Conservation (phyloP, 805 yeast genomes). For the Limtongozyma cylindracea region DNA sequence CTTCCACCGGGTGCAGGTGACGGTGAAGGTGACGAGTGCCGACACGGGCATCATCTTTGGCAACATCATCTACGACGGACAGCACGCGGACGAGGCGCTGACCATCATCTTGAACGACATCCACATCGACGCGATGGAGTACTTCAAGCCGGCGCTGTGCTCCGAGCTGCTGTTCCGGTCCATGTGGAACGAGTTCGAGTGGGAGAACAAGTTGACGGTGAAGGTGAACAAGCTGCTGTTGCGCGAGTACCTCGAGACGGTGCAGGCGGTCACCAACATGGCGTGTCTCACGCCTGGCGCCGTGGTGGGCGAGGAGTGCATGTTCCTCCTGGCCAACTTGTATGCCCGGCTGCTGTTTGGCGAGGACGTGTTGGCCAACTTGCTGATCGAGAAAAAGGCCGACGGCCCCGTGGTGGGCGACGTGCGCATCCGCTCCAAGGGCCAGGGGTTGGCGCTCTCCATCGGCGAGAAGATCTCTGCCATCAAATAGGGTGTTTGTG, state of each 20-base stretch:
- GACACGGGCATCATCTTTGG: slow-evolving; percentile 98
- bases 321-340: slow-evolving; percentile 80
- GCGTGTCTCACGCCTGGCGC: slow-evolving; percentile 82
- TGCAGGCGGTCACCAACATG: slow-evolving; percentile 79
- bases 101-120: slow-evolving; percentile 86
- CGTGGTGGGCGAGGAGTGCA: slow-evolving; percentile 70
- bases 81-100: slow-evolving; percentile 69
- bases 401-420: slow-evolving; percentile 72
- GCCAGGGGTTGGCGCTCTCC: slow-evolving; percentile 89
- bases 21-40: slow-evolving; percentile 86
- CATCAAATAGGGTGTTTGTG: slow-evolving; percentile 8
- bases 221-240: slow-evolving; percentile 41
- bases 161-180: slow-evolving; percentile 75
- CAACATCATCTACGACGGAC: slow-evolving; percentile 90
- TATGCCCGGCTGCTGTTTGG: slow-evolving; percentile 88
- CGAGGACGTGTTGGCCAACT: slow-evolving; percentile 89
- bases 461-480: slow-evolving; percentile 87
- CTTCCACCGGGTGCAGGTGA: slow-evolving; percentile 70
- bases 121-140: slow-evolving; percentile 91
- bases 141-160: slow-evolving; percentile 85
- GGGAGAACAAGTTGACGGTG: slow-evolving; percentile 95
- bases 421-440: slow-evolving; percentile 89
- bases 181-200: slow-evolving; percentile 98
- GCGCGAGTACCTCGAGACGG: slow-evolving; percentile 51
- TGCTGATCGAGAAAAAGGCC: slow-evolving; percentile 68